Base-by-base conservation (phyloP, 495 filamentous ascomycete genomes). In the Talaromyces wortmannii region DNA sequence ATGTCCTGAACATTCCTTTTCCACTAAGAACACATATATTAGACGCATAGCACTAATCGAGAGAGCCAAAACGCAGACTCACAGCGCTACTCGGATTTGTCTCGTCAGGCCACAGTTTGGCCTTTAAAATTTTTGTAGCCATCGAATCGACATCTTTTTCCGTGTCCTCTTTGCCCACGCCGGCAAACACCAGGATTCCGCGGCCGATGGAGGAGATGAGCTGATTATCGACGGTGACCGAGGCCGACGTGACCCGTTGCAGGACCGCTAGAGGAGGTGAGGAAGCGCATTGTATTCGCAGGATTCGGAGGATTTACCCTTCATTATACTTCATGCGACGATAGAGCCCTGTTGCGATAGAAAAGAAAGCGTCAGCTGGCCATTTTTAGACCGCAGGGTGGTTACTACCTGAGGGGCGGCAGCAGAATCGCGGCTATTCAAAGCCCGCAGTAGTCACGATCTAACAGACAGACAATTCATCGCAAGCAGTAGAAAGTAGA, bases 201-300 rank as follows among this genome's bases (percentile, higher is more conserved):
- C 85, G 88, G 43, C 89, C 89, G 61, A 99, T 97, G 1, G 83
- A 84, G 1, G 95, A 97, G 7, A 99, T 83, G 32, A 96, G 68
- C 62, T 95, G 77, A 55, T 87, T 85, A 65, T 97, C 92, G n/a
- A 99, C 91, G 8, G 90, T 95, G 63, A 99, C 95, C n/a, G 95
- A 96, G 53, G 95, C 95, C 16, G 94, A 97, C 51, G 92, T 86
- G 54, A 97, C 95, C 55, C 95, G 80, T 71, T 99, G 95, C 31
- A 99, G 79, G 56, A 99, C 90, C 48, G 91, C 94, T 98, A 63
- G 44, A 42, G 8, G 8, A 10, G 15, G 15, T 40, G 8, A 40
- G 36, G 5, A 40, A 40, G 13, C 23, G 23, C 23, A 23, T 23
- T 23, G 23, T 23, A 23, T 23, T 4, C 23, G 23, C 23, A 23